Evolutionary conservation across 164 flowering plant genomes (phyloP).

Genomic region (Nymphaea colorata): DNA sequence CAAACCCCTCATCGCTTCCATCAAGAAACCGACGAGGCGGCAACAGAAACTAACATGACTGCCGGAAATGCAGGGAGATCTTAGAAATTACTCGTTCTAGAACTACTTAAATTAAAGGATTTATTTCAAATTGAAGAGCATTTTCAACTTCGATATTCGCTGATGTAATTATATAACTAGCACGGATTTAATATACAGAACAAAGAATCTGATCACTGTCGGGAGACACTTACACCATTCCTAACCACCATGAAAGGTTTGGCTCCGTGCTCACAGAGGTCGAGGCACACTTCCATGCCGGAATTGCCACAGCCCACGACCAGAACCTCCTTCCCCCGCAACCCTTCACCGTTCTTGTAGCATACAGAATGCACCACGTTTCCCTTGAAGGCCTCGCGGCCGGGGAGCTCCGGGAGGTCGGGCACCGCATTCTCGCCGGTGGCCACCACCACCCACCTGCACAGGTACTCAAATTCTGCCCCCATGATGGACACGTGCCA

Average conservation of each 20-base stretch:
- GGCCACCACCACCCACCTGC: slow-evolving; percentile 67
- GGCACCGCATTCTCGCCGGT: slow-evolving; percentile 76
- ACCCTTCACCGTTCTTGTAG: slow-evolving; percentile 54
- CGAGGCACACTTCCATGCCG: slow-evolving; percentile 82
- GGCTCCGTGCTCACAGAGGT: slow-evolving; percentile 63
- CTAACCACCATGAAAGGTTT: slow-evolving; percentile 56
- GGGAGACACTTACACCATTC: no score
- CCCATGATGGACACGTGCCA: slow-evolving; percentile 49
- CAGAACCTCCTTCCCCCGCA: slow-evolving; percentile 42
- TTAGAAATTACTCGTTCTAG: no score
- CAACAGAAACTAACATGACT: no score
- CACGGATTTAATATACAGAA: no score
- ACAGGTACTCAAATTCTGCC: slow-evolving; percentile 43
- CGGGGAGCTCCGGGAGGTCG: slow-evolving; percentile 50
- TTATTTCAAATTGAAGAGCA: no score
- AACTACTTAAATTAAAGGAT: no score
- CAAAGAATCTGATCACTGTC: no score
- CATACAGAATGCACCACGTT: slow-evolving; percentile 44
- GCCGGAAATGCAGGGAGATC: no score
- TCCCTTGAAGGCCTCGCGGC: slow-evolving; percentile 27
- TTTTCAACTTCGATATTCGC: no score
- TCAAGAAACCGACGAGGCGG: no score
- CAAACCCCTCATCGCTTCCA: no score
- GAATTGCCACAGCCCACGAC: slow-evolving; percentile 83
- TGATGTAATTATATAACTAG: no score